Conservation (phyloP, 495 filamentous ascomycete genomes). For the Penicillium parvum region DNA sequence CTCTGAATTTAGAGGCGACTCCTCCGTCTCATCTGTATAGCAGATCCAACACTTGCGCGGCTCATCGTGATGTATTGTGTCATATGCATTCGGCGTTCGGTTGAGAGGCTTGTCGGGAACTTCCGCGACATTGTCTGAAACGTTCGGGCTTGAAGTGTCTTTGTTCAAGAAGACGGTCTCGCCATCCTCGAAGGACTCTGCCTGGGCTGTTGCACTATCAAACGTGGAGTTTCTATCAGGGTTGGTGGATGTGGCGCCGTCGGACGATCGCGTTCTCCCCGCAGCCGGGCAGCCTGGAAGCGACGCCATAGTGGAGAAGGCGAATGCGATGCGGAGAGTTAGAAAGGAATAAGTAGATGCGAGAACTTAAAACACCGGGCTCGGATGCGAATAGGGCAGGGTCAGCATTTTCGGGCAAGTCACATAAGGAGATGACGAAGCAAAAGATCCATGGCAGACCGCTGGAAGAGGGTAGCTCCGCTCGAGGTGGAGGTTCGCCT, state of each 20-base stretch:
- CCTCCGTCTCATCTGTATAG: slow-evolving; percentile 78
- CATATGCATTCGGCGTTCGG: slow-evolving; percentile 12
- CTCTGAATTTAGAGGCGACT: slow-evolving; percentile 56
- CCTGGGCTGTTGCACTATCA: slow-evolving; percentile 5
- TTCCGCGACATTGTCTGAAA: slow-evolving; percentile 11
- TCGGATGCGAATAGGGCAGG: not conserved
- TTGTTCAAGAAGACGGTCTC: slow-evolving; percentile 45
- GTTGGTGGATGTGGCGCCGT: slow-evolving; percentile 25
- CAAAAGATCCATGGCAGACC: not conserved
- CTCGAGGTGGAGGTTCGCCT: not conserved
- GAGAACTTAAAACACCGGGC: not conserved
- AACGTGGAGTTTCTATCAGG: slow-evolving; percentile 13
- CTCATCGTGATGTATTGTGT: slow-evolving; percentile 28
- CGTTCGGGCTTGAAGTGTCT: slow-evolving; percentile 19
- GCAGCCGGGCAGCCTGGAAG: slow-evolving; percentile 30
- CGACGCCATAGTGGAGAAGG: slow-evolving; percentile 34
- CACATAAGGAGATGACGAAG: slow-evolving; percentile 1
- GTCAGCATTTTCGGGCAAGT: slow-evolving; percentile 1
- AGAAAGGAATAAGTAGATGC: not conserved
- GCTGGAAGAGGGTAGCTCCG: slow-evolving; percentile 4
- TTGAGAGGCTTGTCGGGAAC: slow-evolving; percentile 14
- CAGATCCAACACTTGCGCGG: slow-evolving; percentile 90
- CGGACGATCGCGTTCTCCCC: slow-evolving; percentile 29
- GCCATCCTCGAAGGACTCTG: slow-evolving; percentile 29
- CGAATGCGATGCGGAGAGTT: not conserved